phyloP scores from a whole-genome alignment of 352 stramenopile genomes.

The Achlya hypogyna region DNA sequence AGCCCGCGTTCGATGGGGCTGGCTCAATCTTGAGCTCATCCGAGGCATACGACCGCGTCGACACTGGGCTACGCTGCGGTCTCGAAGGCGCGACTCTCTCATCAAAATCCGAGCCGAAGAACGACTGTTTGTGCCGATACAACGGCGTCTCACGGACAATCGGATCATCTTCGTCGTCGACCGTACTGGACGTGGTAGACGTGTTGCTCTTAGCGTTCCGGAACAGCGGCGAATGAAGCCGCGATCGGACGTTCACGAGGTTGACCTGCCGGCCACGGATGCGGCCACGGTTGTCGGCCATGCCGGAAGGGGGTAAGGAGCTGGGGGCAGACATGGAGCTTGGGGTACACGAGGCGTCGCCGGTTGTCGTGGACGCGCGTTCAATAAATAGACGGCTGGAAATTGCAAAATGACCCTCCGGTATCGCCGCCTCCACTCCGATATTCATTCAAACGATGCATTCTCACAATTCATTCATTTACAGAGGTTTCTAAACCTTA shows the following conservation, averaged over 20 bases:
- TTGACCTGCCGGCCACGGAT: conserved; percentile 8
- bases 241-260: conserved; percentile 5
- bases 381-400: too few relatives aligned
- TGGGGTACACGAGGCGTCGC: too few relatives aligned
- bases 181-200: background rate
- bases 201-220: background rate
- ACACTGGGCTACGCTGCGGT: background rate
- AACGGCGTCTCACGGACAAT: background rate
- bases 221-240: conserved; percentile 12
- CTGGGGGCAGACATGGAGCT: background rate
- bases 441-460: background rate
- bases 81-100: background rate
- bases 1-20: background rate
- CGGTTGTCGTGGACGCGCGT: too few relatives aligned
- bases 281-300: conserved; percentile 10
- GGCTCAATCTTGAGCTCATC: too few relatives aligned
- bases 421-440: background rate
- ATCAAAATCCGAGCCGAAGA: conserved; percentile 3
- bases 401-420: background rate
- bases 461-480: background rate
- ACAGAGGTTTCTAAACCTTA: too few relatives aligned
- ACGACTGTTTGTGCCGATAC: background rate
- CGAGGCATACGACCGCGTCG: too few relatives aligned
- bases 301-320: background rate
- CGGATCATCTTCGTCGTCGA: background rate